These are phyloP conservation scores for Leptodontidium sp. DNA, from an alignment of 2,329 filamentous ascomycete species.

Conservation along the genomic window DNA sequence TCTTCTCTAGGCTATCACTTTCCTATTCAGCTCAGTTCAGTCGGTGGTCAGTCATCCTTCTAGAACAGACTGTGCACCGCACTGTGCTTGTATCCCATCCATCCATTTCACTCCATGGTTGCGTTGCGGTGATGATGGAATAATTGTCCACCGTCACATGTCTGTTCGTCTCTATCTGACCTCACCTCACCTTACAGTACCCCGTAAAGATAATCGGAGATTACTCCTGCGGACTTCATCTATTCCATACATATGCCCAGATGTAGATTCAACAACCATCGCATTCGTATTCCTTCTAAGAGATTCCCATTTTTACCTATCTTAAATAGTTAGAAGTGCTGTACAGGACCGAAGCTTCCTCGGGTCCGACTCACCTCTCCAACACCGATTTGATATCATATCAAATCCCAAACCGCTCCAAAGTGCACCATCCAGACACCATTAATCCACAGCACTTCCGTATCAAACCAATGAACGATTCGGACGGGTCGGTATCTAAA, in stretches of 20 bases:
- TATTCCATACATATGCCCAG: background rate
- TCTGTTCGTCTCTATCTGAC: background rate
- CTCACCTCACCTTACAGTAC: background rate
- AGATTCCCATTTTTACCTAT: too few relatives aligned
- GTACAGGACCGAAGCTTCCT: too few relatives aligned
- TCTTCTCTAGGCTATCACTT: constrained; percentile 9
- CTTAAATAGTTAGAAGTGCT: too few relatives aligned
- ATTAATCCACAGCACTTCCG: too few relatives aligned
- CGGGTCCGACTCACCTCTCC: too few relatives aligned
- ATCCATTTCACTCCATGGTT: background rate
- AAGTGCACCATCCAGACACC: background rate
- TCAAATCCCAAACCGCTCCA: background rate
- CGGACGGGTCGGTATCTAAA: too few relatives aligned
- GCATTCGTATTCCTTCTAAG: too few relatives aligned
- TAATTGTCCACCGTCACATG: background rate
- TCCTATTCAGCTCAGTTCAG: background rate
- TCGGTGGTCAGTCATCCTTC: background rate
- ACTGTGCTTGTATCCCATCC: background rate
- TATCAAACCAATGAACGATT: background rate
- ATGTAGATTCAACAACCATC: too few relatives aligned
- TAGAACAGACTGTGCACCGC: background rate
- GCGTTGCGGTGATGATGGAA: background rate
- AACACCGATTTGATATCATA: background rate
- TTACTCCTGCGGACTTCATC: constrained; percentile 4
- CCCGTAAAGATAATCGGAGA: background rate